Evolutionary conservation across 1,284 basidiomycete genomes (phyloP).

Genomic region (Fomitiporia mediterranea): DNA sequence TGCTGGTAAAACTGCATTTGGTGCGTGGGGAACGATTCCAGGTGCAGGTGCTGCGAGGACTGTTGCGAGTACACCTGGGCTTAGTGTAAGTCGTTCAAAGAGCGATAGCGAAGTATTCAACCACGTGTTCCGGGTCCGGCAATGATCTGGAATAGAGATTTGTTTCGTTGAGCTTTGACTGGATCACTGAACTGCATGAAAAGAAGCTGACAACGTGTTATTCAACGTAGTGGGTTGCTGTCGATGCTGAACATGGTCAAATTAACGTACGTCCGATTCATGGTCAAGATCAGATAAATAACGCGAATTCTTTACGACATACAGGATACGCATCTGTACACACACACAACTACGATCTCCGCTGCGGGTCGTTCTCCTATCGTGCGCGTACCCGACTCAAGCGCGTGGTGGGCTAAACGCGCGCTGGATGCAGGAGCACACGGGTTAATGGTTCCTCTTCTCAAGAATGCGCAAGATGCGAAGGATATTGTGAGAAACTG

Average conservation of each 20-base stretch:
- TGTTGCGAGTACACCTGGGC: slow-evolving; percentile 19
- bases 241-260: slow-evolving; percentile 20
- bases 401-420: slow-evolving; percentile 20
- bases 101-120: not conserved
- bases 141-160: too few species aligned
- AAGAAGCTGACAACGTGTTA: not conserved
- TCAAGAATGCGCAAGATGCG: slow-evolving; percentile 27
- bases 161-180: not conserved
- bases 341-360: slow-evolving; percentile 17
- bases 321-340: slow-evolving; percentile 17
- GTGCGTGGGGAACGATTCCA: slow-evolving; percentile 19
- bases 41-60: slow-evolving; percentile 13
- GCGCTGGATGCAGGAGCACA: slow-evolving; percentile 31
- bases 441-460: slow-evolving; percentile 32
- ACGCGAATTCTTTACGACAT: too few species aligned
- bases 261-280: slow-evolving; percentile 16
- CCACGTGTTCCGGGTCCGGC: too few species aligned
- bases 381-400: slow-evolving; percentile 19
- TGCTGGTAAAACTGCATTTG: slow-evolving; percentile 16
- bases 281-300: too few species aligned
- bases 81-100: slow-evolving; percentile 9
- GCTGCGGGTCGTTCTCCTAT: slow-evolving; percentile 18
- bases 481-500: slow-evolving; percentile 27
- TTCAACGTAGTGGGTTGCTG: slow-evolving; percentile 19
- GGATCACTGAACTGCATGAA: too few species aligned